Conservation (phyloP, 352 stramenopile genomes). For the Albugo candida region DNA sequence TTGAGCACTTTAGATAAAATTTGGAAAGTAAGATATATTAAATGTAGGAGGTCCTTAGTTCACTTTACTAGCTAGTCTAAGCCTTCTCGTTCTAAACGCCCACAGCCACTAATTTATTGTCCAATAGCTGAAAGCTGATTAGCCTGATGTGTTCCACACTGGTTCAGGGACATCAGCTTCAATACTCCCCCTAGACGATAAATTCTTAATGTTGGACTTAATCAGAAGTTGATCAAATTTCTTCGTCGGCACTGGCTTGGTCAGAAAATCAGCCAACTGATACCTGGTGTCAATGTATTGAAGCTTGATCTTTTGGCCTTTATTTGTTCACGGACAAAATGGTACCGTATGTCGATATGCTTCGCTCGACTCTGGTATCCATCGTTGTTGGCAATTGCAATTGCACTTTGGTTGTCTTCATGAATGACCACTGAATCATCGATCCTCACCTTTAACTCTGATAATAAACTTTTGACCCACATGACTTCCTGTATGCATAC, state of each 20-base stretch:
- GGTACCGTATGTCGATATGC: conserved; percentile 1
- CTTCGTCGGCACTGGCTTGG: not conserved
- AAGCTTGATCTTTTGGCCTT: not conserved
- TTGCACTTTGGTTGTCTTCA: conserved; percentile 1
- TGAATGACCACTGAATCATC: conserved; percentile 2
- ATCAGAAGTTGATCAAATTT: not conserved
- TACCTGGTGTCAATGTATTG: not conserved
- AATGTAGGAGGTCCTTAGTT: no score
- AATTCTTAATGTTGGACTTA: no score
- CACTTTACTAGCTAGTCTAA: no score
- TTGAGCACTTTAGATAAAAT: no score
- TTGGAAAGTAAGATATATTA: no score
- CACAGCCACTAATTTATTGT: no score
- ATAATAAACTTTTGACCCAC: conserved; percentile 4
- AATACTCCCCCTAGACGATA: no score
- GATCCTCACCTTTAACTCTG: conserved; percentile 2
- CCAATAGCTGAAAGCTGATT: no score
- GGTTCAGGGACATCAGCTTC: no score
- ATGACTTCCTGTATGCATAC: conserved; percentile 8
- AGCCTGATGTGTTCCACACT: no score
- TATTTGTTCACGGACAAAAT: not conserved
- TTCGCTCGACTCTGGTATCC: not conserved
- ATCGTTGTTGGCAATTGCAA: not conserved
- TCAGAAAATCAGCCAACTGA: not conserved
- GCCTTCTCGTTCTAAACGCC: no score